Conservation (phyloP, 306 rosid species). For the Mimosa bimucronata region DNA sequence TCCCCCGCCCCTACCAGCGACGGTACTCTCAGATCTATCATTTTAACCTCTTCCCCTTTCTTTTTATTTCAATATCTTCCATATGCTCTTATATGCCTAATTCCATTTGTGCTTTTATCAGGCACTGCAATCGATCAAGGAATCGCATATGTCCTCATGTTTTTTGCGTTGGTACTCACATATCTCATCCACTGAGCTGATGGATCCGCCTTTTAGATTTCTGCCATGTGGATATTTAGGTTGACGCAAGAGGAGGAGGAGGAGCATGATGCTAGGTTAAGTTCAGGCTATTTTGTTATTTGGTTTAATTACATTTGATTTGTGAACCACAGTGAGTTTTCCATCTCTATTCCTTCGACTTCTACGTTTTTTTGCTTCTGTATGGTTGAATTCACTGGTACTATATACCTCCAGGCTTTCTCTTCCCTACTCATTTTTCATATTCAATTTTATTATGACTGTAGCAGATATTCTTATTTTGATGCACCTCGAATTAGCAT, state of each 20-base stretch:
- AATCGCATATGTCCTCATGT: conserved; percentile 62
- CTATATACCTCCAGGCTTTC: neutral
- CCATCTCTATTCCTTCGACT: neutral
- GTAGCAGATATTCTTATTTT: neutral
- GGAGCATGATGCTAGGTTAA: neutral
- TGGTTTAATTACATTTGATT: neutral
- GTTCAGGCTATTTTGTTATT: neutral
- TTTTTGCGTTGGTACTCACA: conserved; percentile 57
- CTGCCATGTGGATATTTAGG: no score
- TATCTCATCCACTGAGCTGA: conserved; percentile 65
- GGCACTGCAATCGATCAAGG: conserved; percentile 73
- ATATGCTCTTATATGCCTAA: no score
- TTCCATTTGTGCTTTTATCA: conserved; percentile 31
- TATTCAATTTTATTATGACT: neutral
- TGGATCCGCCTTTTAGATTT: conserved; percentile 36
- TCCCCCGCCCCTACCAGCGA: conserved; percentile 78
- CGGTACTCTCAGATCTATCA: conserved; percentile 46
- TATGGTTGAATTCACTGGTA: no score
- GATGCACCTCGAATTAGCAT: neutral
- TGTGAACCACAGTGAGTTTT: neutral
- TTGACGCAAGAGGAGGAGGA: no score
- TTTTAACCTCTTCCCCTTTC: neutral
- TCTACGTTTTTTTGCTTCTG: no score
- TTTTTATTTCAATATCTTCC: neutral
- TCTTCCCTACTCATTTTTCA: neutral